These are phyloP conservation scores for Hericium alpestre DNA, from an alignment of 768 basidiomycete species.

Conservation along the genomic window DNA sequence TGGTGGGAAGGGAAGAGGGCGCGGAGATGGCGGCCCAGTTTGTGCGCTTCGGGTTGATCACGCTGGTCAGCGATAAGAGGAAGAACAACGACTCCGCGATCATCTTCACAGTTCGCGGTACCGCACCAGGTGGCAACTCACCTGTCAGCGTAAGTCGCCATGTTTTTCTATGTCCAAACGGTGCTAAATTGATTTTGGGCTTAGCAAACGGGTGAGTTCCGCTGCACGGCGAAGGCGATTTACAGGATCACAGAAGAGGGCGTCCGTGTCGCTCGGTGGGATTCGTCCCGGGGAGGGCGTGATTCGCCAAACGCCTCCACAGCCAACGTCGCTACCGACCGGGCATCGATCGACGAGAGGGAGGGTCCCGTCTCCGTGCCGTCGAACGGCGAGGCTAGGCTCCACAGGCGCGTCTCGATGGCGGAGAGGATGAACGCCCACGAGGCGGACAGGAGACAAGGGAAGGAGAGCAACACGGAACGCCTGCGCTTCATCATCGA, in stretches of 20 bases:
- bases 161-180: slow-evolving; percentile 4
- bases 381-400: slow-evolving; percentile 43
- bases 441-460: slow-evolving; percentile 39
- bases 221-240: slow-evolving; percentile 89
- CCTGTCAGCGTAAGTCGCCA: slow-evolving; percentile 53
- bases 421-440: slow-evolving; percentile 59
- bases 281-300: slow-evolving; percentile 27
- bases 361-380: slow-evolving; percentile 19
- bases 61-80: slow-evolving; percentile 81
- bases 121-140: slow-evolving; percentile 64
- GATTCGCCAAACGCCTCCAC: slow-evolving; percentile 61
- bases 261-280: slow-evolving; percentile 78
- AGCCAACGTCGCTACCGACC: slow-evolving; percentile 40
- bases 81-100: slow-evolving; percentile 88
- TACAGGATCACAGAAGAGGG: slow-evolving; percentile 95
- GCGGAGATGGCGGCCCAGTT: slow-evolving; percentile 98
- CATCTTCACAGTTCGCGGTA: slow-evolving; percentile 84
- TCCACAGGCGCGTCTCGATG: slow-evolving; percentile 70
- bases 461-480: slow-evolving; percentile 86
- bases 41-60: slow-evolving; percentile 86
- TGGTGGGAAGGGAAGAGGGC: slow-evolving; percentile 91
- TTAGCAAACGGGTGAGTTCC: slow-evolving; percentile 91
- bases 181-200: slow-evolving; percentile 10
- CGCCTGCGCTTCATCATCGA: slow-evolving; percentile 87
- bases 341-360: slow-evolving; percentile 53